Evolutionary conservation across 2,329 filamentous ascomycete species (phyloP).

Genomic region (Allantophomopsis lycopodina): DNA sequence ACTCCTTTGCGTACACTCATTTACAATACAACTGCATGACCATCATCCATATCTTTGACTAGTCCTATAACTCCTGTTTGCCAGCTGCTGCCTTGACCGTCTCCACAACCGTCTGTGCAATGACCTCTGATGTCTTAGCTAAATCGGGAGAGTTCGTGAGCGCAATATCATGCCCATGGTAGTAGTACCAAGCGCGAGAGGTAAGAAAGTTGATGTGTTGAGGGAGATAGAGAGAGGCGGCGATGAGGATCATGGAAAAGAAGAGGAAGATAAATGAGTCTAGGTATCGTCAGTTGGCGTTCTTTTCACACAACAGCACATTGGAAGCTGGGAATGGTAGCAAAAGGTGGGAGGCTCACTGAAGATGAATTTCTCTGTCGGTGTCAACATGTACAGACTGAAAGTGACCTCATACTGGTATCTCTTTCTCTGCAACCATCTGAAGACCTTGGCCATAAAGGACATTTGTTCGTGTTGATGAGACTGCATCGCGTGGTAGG

Average conservation of each 20-base stretch:
- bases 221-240: constrained; percentile 82
- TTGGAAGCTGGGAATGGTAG: constrained; percentile 1
- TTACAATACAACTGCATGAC: too few species aligned
- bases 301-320: neutral
- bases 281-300: constrained; percentile 21
- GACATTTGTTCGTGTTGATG: constrained; percentile 9
- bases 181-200: constrained; percentile 87
- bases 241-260: constrained; percentile 73
- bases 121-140: too few species aligned
- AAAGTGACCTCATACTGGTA: constrained; percentile 99
- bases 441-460: constrained; percentile 34
- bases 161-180: constrained; percentile 60
- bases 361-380: constrained; percentile 92
- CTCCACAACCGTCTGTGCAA: too few species aligned
- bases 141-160: too few species aligned
- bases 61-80: too few species aligned
- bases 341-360: constrained; percentile 43
- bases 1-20: too few species aligned
- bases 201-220: constrained; percentile 76
- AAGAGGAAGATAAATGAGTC: constrained; percentile 89
- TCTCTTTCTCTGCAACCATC: constrained; percentile 87
- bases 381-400: constrained; percentile 92
- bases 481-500: too few species aligned
- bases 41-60: too few species aligned
- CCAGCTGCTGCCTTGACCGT: too few species aligned